A percentile compares a stretch with the other conserved stretches of the same genome.
Evolutionary conservation across 495 filamentous ascomycete species (phyloP).

Genomic region (Neurospora pannonica): DNA sequence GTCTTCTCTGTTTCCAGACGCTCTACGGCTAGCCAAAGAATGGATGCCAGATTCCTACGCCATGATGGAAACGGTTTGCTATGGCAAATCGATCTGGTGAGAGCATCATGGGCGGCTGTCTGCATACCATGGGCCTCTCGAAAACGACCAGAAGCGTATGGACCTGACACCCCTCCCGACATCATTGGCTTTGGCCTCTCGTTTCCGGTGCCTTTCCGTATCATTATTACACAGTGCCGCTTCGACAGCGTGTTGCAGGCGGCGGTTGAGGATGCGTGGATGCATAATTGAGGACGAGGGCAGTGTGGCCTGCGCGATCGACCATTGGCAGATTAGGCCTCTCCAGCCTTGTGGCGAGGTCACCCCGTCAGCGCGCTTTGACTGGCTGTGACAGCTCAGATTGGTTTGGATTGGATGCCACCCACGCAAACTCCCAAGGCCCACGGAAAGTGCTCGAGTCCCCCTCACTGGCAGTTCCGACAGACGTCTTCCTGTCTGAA

Average conservation of each 20-base stretch:
- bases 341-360: slow-evolving; percentile 23
- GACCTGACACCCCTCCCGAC: background rate
- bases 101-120: background rate
- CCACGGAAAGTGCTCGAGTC: background rate
- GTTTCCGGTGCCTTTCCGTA: background rate
- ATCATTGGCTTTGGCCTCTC: background rate
- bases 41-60: background rate
- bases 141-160: background rate
- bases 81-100: background rate
- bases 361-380: slow-evolving; percentile 7
- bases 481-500: background rate
- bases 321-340: slow-evolving; percentile 12
- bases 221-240: background rate
- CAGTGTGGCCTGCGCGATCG: slow-evolving; percentile 13
- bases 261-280: slow-evolving; percentile 21
- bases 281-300: slow-evolving; percentile 21
- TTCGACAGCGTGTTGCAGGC: background rate
- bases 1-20: background rate
- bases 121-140: background rate
- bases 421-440: background rate
- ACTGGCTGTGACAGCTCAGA: slow-evolving; percentile 16
- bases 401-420: background rate
- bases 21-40: background rate
- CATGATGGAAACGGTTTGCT: background rate
- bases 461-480: background rate